Evolutionary conservation across 345 rosid genomes (phyloP).

Genomic region (Populus tremula): DNA sequence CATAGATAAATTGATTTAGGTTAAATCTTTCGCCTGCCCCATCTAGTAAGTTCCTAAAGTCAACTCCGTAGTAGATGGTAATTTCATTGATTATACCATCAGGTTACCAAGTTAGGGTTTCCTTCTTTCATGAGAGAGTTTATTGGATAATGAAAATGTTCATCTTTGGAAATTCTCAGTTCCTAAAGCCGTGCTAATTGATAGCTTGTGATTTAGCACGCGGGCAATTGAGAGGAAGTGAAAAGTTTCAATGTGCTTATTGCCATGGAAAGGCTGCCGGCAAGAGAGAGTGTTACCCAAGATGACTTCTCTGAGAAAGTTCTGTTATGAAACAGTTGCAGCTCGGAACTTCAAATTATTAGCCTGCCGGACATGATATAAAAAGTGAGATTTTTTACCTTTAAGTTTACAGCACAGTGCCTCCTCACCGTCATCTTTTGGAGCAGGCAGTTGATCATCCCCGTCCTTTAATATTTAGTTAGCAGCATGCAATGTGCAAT

Average conservation of each 20-base stretch:
- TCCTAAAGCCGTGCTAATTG: neutral
- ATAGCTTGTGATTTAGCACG: neutral
- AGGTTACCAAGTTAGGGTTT: neutral
- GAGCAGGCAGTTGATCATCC: neutral
- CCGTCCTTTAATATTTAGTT: neutral
- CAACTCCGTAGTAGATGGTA: neutral
- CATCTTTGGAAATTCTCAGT: neutral
- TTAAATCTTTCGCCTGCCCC: neutral
- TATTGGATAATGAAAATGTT: neutral
- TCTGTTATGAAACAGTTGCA: neutral
- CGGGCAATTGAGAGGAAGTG: neutral
- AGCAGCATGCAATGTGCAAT: neutral
- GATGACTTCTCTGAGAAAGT: neutral
- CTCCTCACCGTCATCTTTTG: neutral
- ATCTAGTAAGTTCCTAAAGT: neutral
- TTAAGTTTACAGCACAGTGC: constrained; percentile 7
- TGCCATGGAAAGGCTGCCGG: neutral
- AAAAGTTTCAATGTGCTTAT: neutral
- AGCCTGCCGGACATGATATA: neutral
- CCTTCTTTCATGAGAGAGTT: neutral
- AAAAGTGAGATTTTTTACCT: neutral
- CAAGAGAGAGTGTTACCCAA: neutral
- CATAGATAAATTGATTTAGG: neutral
- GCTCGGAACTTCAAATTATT: neutral
- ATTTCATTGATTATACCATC: neutral